phyloP scores from a whole-genome alignment of 176 grass and related monocot species.

The Dendrocalamus sinicus region DNA sequence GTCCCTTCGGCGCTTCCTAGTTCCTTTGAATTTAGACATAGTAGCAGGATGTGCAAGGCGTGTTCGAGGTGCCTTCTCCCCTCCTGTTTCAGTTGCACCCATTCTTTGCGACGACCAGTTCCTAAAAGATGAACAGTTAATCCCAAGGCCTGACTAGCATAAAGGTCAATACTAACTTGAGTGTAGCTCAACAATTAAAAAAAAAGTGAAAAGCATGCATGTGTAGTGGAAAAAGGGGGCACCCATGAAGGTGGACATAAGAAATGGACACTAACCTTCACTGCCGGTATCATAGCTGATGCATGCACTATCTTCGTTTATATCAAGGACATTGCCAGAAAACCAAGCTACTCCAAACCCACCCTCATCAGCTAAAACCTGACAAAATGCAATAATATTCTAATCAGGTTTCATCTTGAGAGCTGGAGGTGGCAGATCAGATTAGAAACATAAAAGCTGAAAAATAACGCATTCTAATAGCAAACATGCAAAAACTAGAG shows the following conservation, averaged over 20 bases:
- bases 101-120: slow-evolving; percentile 59
- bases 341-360: slow-evolving; percentile 74
- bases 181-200: background rate
- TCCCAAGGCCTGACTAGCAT: slow-evolving; percentile 25
- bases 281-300: slow-evolving; percentile 66
- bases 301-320: slow-evolving; percentile 69
- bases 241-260: slow-evolving; percentile 36
- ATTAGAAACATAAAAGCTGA: background rate
- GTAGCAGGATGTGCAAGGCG: slow-evolving; percentile 65
- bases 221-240: background rate
- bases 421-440: background rate
- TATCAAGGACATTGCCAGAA: slow-evolving; percentile 81
- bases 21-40: slow-evolving; percentile 72
- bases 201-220: background rate
- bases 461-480: background rate
- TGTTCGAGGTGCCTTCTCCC: slow-evolving; percentile 68
- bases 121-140: slow-evolving; percentile 59
- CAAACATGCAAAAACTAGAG: background rate
- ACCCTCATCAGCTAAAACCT: slow-evolving; percentile 67
- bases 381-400: slow-evolving; percentile 39
- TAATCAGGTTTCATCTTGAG: background rate
- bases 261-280: slow-evolving; percentile 64
- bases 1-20: slow-evolving; percentile 83
- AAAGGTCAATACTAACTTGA: slow-evolving; percentile 3
- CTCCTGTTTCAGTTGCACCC: slow-evolving; percentile 65